A percentile compares a stretch with the other conserved stretches of the same genome.
These are phyloP conservation scores for Lindgomyces ingoldianus DNA, from an alignment of 495 filamentous ascomycete genomes.

Conservation along the genomic window DNA sequence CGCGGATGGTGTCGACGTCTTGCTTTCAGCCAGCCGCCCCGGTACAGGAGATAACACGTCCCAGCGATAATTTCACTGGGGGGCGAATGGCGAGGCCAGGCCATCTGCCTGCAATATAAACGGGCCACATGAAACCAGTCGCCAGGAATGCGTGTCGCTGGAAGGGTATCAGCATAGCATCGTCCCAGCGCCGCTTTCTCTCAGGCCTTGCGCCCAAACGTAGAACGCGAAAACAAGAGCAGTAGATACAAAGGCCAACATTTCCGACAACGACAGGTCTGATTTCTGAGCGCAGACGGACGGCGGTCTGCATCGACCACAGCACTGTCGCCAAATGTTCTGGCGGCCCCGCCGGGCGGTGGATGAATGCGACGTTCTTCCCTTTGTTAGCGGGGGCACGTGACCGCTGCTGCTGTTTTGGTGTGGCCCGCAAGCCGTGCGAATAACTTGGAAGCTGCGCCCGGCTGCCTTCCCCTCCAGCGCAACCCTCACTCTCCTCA, in stretches of 20 bases:
- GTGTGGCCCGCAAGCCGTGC: neutral
- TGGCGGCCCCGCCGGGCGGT: neutral
- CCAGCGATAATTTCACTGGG: slow-evolving; percentile 5
- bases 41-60: neutral
- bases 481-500: neutral
- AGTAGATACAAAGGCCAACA: no score
- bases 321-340: neutral
- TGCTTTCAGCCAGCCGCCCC: slow-evolving; percentile 14
- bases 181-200: neutral
- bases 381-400: neutral
- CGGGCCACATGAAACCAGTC: slow-evolving; percentile 26
- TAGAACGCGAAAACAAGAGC: no score
- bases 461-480: no score
- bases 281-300: no score
- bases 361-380: neutral
- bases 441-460: neutral
- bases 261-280: no score
- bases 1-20: no score
- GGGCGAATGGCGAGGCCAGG: slow-evolving; percentile 11
- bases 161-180: slow-evolving; percentile 2
- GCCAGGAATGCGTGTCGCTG: slow-evolving; percentile 20
- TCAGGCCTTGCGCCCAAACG: no score
- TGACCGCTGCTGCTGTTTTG: neutral
- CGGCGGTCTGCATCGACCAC: neutral
- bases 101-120: slow-evolving; percentile 21